These are phyloP conservation scores for Taxawa tesnikishii DNA, from an alignment of 2,329 filamentous ascomycete species.

Conservation along the genomic window DNA sequence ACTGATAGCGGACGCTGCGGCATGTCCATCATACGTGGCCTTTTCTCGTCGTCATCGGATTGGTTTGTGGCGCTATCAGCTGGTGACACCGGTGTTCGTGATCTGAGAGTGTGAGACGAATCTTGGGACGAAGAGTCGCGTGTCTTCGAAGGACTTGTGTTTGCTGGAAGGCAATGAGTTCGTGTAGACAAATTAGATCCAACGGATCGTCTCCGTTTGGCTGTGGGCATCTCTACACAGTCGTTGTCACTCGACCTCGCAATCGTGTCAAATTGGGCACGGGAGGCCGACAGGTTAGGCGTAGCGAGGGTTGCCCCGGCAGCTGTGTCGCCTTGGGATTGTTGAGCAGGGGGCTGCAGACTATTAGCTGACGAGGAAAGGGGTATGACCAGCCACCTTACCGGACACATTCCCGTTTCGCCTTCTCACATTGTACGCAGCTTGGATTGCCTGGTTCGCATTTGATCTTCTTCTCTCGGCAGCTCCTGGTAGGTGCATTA, in stretches of 20 bases:
- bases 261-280: not conserved
- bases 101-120: not conserved
- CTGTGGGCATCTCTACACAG: not conserved
- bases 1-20: constrained; percentile 2
- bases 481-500: constrained; percentile 37
- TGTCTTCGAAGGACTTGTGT: not conserved
- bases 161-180: not conserved
- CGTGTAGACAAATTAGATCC: not conserved
- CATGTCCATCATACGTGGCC: not conserved
- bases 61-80: not conserved
- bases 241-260: not conserved
- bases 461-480: constrained; percentile 95
- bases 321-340: constrained; percentile 12
- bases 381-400: constrained; percentile 23
- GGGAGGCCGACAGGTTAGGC: not conserved
- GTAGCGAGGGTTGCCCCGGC: constrained; percentile 1
- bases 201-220: constrained; percentile 5
- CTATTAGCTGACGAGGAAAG: constrained; percentile 9
- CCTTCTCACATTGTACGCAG: constrained; percentile 87
- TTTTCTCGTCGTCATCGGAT: not conserved
- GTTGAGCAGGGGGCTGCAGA: constrained; percentile 14
- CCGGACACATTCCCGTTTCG: constrained; percentile 74
- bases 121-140: not conserved
- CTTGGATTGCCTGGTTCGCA: constrained; percentile 81
- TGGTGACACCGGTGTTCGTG: not conserved